These are phyloP conservation scores for Paratrimastix pyriformis DNA, from an alignment of 78 protist species.

Conservation along the genomic window DNA sequence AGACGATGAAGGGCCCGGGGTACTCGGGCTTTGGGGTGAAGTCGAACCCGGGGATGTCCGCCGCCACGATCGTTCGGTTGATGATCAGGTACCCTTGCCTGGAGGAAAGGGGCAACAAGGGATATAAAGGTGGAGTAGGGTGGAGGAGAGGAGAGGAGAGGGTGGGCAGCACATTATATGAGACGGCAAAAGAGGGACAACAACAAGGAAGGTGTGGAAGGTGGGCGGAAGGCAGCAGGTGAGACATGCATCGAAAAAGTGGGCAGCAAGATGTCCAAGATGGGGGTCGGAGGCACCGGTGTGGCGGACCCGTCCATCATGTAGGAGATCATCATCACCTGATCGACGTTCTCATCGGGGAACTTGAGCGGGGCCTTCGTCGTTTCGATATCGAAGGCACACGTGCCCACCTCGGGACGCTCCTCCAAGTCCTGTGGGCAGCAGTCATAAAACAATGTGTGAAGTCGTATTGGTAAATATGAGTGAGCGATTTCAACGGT, in stretches of 20 bases:
- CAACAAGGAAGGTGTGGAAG: no score
- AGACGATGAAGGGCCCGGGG: constrained; percentile 74
- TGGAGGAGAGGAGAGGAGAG: neutral
- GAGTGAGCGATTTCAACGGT: no score
- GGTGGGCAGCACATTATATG: neutral
- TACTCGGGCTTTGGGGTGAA: constrained; percentile 87
- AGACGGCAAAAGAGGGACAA: no score
- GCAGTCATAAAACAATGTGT: no score
- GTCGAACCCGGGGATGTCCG: constrained; percentile 85
- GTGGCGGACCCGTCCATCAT: constrained; percentile 91
- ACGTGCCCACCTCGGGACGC: constrained; percentile 61
- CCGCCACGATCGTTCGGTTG: constrained; percentile 84
- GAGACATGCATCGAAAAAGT: neutral
- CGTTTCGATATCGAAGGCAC: constrained; percentile 98
- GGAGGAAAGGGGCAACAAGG: no score
- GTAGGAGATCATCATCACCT: constrained; percentile 89
- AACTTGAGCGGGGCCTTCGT: constrained; percentile 89
- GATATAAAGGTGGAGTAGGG: no score
- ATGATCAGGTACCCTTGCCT: constrained; percentile 82
- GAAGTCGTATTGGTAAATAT: neutral
- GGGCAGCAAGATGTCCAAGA: no score
- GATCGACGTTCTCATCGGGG: constrained; percentile 72
- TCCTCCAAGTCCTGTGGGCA: no score
- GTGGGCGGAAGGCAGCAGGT: no score
- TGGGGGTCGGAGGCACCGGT: constrained; percentile 7